phyloP scores from a whole-genome alignment of 768 basidiomycete species.

The Pleurotus citrinopileatus region DNA sequence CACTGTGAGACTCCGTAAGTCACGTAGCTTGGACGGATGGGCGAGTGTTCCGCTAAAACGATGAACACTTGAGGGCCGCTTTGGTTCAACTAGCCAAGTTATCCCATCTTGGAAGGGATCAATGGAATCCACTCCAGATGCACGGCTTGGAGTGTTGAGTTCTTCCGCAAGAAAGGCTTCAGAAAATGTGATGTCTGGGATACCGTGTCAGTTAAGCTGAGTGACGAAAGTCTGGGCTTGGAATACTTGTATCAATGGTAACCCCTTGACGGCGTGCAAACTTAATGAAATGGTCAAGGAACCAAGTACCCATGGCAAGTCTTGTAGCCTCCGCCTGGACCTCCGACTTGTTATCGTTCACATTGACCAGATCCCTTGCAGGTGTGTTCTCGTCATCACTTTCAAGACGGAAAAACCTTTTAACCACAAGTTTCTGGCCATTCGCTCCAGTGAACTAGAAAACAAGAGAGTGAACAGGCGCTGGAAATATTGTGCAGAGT shows the following conservation, averaged over 20 bases:
- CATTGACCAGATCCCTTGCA: background rate
- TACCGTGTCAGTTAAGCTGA: background rate
- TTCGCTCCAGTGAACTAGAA: background rate
- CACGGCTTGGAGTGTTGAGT: background rate
- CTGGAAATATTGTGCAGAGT: background rate
- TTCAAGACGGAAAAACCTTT: background rate
- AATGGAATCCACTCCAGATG: constrained; percentile 6
- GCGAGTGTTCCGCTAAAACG: constrained; percentile 13
- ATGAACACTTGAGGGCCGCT: constrained; percentile 9
- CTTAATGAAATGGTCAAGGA: background rate
- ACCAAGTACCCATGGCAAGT: background rate
- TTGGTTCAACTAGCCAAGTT: constrained; percentile 15
- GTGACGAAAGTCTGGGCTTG: background rate
- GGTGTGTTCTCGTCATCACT: background rate
- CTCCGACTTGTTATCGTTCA: background rate
- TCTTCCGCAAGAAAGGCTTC: background rate
- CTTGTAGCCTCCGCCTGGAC: background rate
- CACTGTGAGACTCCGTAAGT: constrained; percentile 8
- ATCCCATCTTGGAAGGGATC: constrained; percentile 4
- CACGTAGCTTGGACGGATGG: background rate
- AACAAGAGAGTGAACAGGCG: background rate
- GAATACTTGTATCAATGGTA: background rate
- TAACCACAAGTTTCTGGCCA: background rate
- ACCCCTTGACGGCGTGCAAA: background rate
- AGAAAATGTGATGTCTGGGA: background rate